Conservation (phyloP, 148 eudicot species). For the Heliamphora exappendiculata region DNA sequence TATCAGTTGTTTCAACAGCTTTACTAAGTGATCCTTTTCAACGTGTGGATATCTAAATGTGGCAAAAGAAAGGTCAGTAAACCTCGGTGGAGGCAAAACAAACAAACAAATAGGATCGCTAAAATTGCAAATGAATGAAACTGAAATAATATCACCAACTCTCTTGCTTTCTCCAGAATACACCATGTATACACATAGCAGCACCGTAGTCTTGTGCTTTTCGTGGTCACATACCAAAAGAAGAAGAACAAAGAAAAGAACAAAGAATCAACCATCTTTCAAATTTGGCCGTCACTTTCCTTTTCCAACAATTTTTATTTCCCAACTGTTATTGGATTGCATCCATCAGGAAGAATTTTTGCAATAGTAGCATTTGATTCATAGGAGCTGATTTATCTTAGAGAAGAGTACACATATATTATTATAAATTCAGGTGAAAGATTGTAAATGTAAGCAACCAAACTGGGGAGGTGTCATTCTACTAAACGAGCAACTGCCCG, state of each 20-base stretch:
- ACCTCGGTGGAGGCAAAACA: background rate
- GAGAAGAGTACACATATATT: background rate
- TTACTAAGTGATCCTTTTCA: slow-evolving; percentile 81
- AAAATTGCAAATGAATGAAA: background rate
- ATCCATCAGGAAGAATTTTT: background rate
- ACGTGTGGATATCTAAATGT: slow-evolving; percentile 77
- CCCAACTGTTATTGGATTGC: background rate
- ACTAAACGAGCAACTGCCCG: too few relatives aligned
- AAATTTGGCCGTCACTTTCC: background rate
- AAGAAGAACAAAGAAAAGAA: background rate
- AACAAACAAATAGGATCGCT: background rate
- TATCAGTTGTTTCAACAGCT: slow-evolving; percentile 80
- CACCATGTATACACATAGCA: background rate
- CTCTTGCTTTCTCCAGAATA: background rate
- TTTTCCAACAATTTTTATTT: background rate
- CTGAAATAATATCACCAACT: background rate
- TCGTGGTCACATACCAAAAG: background rate
- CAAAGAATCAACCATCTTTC: background rate
- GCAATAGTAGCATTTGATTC: background rate
- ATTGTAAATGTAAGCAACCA: background rate
- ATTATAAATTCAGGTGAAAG: background rate
- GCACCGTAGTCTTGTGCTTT: background rate
- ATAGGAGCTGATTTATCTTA: background rate
- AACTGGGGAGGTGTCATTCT: background rate
- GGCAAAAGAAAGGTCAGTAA: background rate